These are phyloP conservation scores for Polygonum aviculare DNA, from an alignment of 148 eudicot species.

Conservation along the genomic window DNA sequence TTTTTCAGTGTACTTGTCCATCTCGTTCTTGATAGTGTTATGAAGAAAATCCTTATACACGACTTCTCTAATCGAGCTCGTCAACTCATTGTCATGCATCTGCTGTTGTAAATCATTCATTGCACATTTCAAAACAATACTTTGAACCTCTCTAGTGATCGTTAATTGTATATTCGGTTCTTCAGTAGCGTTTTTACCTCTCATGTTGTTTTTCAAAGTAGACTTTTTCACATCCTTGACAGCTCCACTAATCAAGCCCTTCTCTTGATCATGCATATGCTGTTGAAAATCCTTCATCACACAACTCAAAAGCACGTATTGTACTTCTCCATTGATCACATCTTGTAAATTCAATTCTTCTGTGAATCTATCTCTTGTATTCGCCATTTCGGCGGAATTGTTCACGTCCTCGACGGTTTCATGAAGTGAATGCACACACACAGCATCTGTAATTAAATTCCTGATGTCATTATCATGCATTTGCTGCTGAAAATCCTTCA, in stretches of 20 bases:
- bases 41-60: not conserved
- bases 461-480: constrained; percentile 6
- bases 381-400: constrained; percentile 12
- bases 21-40: not conserved
- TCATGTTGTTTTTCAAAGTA: not conserved
- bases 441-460: not conserved
- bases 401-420: not conserved
- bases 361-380: constrained; percentile 14
- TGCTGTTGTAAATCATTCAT: not conserved
- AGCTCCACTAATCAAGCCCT: constrained; percentile 8
- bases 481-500: constrained; percentile 19
- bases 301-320: constrained; percentile 18
- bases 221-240: not conserved
- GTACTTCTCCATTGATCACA: constrained; percentile 24
- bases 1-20: not conserved
- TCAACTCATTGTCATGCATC: not conserved
- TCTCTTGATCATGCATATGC: constrained; percentile 16
- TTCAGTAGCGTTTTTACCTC: not conserved
- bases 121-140: not conserved
- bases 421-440: not conserved
- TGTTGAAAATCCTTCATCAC: constrained; percentile 19
- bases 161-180: not conserved
- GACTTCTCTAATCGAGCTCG: not conserved
- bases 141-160: constrained; percentile 1
- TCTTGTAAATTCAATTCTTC: constrained; percentile 22